Percentiles rank a stretch among this genome's conserved stretches.
Conservation (phyloP, 139 green algal species). For the Closterium sp. region DNA sequence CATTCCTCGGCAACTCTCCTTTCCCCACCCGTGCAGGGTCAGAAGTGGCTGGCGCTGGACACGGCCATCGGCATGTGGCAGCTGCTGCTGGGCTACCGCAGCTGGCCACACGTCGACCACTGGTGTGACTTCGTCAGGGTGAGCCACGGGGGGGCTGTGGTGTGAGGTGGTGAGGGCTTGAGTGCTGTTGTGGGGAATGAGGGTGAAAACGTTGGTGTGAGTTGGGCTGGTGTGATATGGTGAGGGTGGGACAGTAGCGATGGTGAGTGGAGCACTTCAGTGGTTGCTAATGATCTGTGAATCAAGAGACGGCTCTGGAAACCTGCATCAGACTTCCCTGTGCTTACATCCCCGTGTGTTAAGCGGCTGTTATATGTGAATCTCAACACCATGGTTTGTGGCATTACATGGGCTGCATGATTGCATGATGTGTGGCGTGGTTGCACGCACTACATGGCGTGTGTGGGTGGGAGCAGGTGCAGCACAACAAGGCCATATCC, state of each 20-base stretch:
- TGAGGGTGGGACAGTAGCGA: too few relatives aligned
- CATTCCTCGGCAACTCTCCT: not conserved
- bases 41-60: conserved; percentile 91
- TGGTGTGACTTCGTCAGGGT: conserved; percentile 83
- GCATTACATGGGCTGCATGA: too few relatives aligned
- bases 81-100: conserved; percentile 67
- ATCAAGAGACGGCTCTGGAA: too few relatives aligned
- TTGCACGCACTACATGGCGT: too few relatives aligned
- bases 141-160: not conserved
- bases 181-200: not conserved
- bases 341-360: too few relatives aligned
- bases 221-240: too few relatives aligned
- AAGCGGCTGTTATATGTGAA: too few relatives aligned
- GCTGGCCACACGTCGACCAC: conserved; percentile 65
- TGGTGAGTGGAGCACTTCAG: not conserved
- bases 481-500: conserved; percentile 57
- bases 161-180: too few relatives aligned
- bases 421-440: too few relatives aligned
- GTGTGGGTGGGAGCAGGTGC: conserved; percentile 12
- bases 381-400: too few relatives aligned
- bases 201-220: not conserved
- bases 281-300: too few relatives aligned
- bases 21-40: conserved; percentile 52
- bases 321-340: too few relatives aligned
- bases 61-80: conserved; percentile 88